A percentile compares a stretch with the other conserved stretches of the same genome.
Conservation (phyloP, 768 basidiomycete genomes). For the Pisolithus tinctorius region DNA sequence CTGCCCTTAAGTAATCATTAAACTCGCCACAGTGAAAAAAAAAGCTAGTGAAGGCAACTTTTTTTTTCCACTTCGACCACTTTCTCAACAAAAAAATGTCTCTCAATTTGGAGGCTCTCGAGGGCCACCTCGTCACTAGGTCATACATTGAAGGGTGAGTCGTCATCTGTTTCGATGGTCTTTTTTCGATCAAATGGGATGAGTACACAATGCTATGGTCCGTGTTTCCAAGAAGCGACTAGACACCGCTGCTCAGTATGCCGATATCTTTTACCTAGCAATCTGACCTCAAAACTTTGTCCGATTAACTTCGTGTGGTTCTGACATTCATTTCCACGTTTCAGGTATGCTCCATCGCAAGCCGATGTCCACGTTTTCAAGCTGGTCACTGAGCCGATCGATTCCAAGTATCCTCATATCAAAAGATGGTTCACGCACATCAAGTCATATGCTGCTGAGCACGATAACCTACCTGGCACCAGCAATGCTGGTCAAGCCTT, state of each 20-base stretch:
- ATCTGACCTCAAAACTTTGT: slow-evolving; percentile 48
- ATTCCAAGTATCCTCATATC: slow-evolving; percentile 61
- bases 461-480: slow-evolving; percentile 73
- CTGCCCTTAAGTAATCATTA: neutral
- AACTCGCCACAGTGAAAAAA: neutral
- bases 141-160: slow-evolving; percentile 92
- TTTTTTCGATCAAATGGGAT: slow-evolving; percentile 38
- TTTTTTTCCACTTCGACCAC: slow-evolving; percentile 19
- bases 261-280: slow-evolving; percentile 67
- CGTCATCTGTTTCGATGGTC: slow-evolving; percentile 3
- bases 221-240: slow-evolving; percentile 95
- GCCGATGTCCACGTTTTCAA: slow-evolving; percentile 92
- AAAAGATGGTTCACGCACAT: slow-evolving; percentile 95
- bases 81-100: slow-evolving; percentile 48
- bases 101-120: slow-evolving; percentile 63
- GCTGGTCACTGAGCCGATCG: slow-evolving; percentile 61
- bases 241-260: slow-evolving; percentile 83
- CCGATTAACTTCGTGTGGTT: neutral
- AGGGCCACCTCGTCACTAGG: slow-evolving; percentile 78
- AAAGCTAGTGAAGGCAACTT: slow-evolving; percentile 12
- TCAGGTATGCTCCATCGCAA: slow-evolving; percentile 86
- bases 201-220: slow-evolving; percentile 77
- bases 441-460: slow-evolving; percentile 76
- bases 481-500: slow-evolving; percentile 77
- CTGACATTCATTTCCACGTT: slow-evolving; percentile 9